phyloP scores from a whole-genome alignment of 371 early-diverging fungal species.

The Mortierella sp. region DNA sequence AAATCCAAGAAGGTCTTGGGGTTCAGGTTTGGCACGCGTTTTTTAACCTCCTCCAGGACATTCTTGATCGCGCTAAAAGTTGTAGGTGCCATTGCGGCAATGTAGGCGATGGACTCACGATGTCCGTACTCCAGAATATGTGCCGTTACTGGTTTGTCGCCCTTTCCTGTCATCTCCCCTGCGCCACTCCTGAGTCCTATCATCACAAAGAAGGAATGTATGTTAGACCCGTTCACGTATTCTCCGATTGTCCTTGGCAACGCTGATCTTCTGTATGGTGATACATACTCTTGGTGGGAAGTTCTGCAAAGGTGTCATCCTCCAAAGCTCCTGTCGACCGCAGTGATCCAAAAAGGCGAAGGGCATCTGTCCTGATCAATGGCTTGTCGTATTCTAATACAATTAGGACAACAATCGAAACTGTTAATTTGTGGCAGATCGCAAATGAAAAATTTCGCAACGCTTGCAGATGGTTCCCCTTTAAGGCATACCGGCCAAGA shows the following conservation, averaged over 20 bases:
- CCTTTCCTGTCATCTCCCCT: conserved; percentile 16
- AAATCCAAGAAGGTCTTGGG: conserved; percentile 85
- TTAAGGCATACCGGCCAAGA: conserved; percentile 58
- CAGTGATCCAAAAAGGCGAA: conserved; percentile 78
- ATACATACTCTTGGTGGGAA: conserved; percentile 26
- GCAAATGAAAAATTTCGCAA: neutral
- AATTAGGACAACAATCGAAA: neutral
- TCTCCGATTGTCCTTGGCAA: neutral
- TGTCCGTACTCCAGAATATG: conserved; percentile 83
- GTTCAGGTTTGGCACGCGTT: conserved; percentile 70
- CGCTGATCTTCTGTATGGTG: neutral
- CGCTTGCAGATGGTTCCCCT: neutral
- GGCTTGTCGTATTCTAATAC: conserved; percentile 65
- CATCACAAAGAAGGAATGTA: neutral
- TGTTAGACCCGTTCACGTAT: neutral
- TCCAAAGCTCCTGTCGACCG: conserved; percentile 69
- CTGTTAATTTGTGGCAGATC: neutral
- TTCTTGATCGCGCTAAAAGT: conserved; percentile 79
- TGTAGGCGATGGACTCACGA: conserved; percentile 81
- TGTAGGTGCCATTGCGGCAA: conserved; percentile 78
- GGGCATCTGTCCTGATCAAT: conserved; percentile 74
- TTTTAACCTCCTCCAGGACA: conserved; percentile 76
- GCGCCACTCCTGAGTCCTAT: conserved; percentile 55
- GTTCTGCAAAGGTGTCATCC: conserved; percentile 49
- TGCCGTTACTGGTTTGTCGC: conserved; percentile 61